A percentile compares a stretch with the other conserved stretches of the same genome.
phyloP scores from a whole-genome alignment of 495 filamentous ascomycete genomes.

The Daldinia grandis region DNA sequence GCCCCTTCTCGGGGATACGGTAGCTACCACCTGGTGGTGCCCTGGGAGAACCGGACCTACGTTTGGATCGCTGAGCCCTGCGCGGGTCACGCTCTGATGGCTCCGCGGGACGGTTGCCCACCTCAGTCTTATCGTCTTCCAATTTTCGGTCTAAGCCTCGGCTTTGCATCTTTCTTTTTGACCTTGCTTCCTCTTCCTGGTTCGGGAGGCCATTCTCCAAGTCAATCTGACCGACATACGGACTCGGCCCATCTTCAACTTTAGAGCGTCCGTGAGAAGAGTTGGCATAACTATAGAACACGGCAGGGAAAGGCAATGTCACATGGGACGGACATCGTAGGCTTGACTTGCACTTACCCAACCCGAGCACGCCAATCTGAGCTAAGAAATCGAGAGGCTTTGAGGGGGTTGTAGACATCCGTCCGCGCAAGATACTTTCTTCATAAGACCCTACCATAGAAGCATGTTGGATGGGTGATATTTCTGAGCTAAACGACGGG shows the following conservation, averaged over 20 bases:
- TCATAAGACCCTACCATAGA: constrained; percentile 98
- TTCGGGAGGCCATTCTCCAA: constrained; percentile 77
- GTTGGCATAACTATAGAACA: constrained; percentile 90
- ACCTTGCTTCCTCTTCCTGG: constrained; percentile 53
- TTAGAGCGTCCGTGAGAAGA: constrained; percentile 67
- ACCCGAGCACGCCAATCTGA: constrained; percentile 92
- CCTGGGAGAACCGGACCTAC: constrained; percentile 73
- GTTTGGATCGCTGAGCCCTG: constrained; percentile 59
- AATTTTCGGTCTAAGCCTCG: constrained; percentile 43
- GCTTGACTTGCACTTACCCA: constrained; percentile 86
- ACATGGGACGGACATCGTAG: constrained; percentile 91
- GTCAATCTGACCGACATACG: constrained; percentile 95
- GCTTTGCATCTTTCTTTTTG: constrained; percentile 57
- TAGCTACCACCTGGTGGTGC: constrained; percentile 86
- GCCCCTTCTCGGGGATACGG: constrained; percentile 92
- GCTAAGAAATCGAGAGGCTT: constrained; percentile 93
- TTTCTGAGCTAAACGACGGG: constrained; percentile 77
- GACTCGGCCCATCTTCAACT: constrained; percentile 85
- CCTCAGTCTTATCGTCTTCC: constrained; percentile 44
- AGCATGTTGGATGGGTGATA: constrained; percentile 81
- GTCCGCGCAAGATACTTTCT: constrained; percentile 90
- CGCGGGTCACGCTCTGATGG: constrained; percentile 50
- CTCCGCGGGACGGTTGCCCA: constrained; percentile 39
- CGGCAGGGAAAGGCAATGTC: constrained; percentile 91
- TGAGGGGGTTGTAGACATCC: constrained; percentile 97